A percentile compares a stretch with the other conserved stretches of the same genome.
phyloP scores from a whole-genome alignment of 2,329 filamentous ascomycete species.

The Thelonectria olida region DNA sequence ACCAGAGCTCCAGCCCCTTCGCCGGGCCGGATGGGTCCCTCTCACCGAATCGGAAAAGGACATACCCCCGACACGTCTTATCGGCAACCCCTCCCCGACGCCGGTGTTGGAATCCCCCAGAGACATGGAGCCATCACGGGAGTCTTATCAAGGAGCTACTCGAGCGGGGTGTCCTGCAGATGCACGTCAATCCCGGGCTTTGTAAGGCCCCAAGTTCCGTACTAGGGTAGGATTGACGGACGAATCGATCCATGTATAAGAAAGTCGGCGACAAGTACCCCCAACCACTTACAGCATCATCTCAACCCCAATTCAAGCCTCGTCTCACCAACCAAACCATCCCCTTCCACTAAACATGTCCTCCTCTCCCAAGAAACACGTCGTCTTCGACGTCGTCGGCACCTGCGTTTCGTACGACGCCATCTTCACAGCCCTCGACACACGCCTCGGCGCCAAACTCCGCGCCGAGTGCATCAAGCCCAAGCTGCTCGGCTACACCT shows the following conservation, averaged over 20 bases:
- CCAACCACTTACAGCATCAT: not conserved
- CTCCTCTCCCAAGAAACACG: conserved; percentile 49
- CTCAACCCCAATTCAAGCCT: not conserved
- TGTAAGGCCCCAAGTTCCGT: too few species aligned
- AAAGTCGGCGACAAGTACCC: not conserved
- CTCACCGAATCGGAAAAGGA: not conserved
- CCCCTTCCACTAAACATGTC: too few species aligned
- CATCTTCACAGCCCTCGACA: conserved; percentile 52
- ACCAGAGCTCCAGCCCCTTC: not conserved
- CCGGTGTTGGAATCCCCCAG: not conserved
- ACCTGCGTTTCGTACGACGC: conserved; percentile 58
- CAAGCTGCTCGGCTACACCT: conserved; percentile 54
- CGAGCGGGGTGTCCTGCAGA: not conserved
- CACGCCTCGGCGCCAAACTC: conserved; percentile 52
- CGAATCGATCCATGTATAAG: too few species aligned
- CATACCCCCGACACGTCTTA: not conserved
- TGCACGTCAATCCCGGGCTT: not conserved
- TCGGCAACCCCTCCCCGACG: not conserved
- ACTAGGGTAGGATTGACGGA: too few species aligned
- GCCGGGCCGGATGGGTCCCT: not conserved
- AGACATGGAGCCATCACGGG: not conserved
- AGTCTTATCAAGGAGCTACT: not conserved
- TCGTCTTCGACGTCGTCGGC: conserved; percentile 63
- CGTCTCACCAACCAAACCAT: not conserved
- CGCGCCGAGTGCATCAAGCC: conserved; percentile 49